Base-by-base conservation (phyloP, 2,329 filamentous ascomycete species). In the Davidsoniella virescens region DNA sequence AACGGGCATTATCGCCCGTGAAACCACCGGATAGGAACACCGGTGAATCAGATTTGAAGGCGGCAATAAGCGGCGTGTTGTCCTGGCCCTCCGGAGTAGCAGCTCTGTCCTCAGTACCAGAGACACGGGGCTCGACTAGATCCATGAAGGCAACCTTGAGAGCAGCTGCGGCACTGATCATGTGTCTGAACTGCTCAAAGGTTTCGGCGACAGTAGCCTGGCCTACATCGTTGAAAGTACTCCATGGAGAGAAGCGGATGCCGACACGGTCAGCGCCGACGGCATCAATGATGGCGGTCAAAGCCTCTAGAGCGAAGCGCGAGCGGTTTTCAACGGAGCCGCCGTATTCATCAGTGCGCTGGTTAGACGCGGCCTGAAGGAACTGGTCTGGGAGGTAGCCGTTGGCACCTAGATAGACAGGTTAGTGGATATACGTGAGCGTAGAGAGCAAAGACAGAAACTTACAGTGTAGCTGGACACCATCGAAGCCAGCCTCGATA, bases 361-460 rank as follows among this genome's bases (percentile, higher is more conserved):
- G 62, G 56, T 78, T 78, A 50, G 66, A 65, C 2, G 66, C 66
- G 10, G 69, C 65, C 17, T 68, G 72, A 0, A 75, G 67, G 61
- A 83, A 84, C 51, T 80, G 76, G 49, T 79, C 76, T n/a, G 78
- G 63, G 0, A 84, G 64, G 55, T 81, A 82, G 1, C 77, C 75
- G 54, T 79, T 76, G 2, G 73, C 73, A 3, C 61, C 69, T 50
- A 17, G 12, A 10, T 8, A 8, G 26, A 16, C 20, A 5, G 29
- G 46, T 48, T 26, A 48, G 46, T 33, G 17, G 10, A 10, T 20
- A 4, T 26, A 10, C 20, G 4, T 23, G 20, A 20, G 20, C 20
- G 20, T 6, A 14, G 23, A 17, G 29, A 39, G 6, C 8, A 23
- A 33, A 33, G 12, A 33, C 8, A 33, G 5, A 17, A 17, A 40